A percentile compares a stretch with the other conserved stretches of the same genome.
These are phyloP conservation scores for Paraglomus brasilianum DNA, from an alignment of 192 early-diverging fungal species.

Conservation along the genomic window DNA sequence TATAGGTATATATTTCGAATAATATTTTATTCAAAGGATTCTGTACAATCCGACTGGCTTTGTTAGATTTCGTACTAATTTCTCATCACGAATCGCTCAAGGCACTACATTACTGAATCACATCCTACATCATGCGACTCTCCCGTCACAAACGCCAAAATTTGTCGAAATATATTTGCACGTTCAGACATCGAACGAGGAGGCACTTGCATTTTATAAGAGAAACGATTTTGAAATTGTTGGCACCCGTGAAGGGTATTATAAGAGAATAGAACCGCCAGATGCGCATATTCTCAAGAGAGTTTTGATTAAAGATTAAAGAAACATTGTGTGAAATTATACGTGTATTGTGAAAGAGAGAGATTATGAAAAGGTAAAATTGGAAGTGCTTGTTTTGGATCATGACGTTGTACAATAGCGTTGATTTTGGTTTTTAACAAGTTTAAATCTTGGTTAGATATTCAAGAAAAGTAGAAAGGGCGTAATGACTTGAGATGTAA, in stretches of 20 bases:
- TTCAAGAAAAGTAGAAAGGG: too few relatives aligned
- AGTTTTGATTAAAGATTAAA: conserved; percentile 4
- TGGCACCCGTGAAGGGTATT: conserved; percentile 68
- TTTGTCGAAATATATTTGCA: conserved; percentile 72
- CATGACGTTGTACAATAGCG: too few relatives aligned
- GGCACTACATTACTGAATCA: conserved; percentile 60
- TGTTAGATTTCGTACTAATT: too few relatives aligned
- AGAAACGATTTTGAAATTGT: conserved; percentile 69
- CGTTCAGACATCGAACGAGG: conserved; percentile 79
- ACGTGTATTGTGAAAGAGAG: too few relatives aligned
- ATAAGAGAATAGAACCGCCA: conserved; percentile 78
- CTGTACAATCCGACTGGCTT: background rate
- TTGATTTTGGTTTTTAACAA: too few relatives aligned
- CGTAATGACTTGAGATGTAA: too few relatives aligned
- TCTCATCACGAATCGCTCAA: conserved; percentile 20
- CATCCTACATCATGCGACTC: conserved; percentile 54
- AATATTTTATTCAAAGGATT: background rate
- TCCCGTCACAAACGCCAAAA: conserved; percentile 43
- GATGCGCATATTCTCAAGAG: conserved; percentile 61
- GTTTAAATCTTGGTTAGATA: too few relatives aligned
- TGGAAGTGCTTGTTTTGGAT: too few relatives aligned
- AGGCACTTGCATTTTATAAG: conserved; percentile 82
- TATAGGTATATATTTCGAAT: conserved; percentile 53
- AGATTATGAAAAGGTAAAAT: too few relatives aligned
- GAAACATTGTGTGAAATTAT: too few relatives aligned